A percentile compares a stretch with the other conserved stretches of the same genome.
Evolutionary conservation across 805 yeast genomes (phyloP).

Genomic region (Spathaspora boniae): DNA sequence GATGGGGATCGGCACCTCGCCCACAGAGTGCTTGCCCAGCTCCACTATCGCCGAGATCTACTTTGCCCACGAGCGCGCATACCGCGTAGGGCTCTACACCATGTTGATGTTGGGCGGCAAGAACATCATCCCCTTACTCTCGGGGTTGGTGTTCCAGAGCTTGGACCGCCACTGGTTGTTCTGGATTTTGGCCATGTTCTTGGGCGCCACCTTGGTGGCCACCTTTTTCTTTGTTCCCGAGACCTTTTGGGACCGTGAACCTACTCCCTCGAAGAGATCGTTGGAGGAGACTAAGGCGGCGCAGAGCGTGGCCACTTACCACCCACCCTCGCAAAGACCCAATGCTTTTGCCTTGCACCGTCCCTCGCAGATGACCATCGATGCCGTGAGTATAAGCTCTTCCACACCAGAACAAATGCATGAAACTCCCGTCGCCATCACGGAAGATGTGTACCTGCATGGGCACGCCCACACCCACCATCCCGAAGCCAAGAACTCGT

Average conservation of each 20-base stretch:
- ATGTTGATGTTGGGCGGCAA: slow-evolving; percentile 59
- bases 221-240: slow-evolving; percentile 59
- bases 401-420: slow-evolving; percentile 7
- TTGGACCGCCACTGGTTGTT: slow-evolving; percentile 58
- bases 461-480: slow-evolving; percentile 1
- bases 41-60: slow-evolving; percentile 61
- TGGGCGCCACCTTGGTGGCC: slow-evolving; percentile 42
- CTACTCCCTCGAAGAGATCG: slow-evolving; percentile 47
- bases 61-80: slow-evolving; percentile 60
- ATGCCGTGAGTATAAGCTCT: slow-evolving; percentile 14
- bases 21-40: slow-evolving; percentile 58
- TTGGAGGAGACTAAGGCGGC: slow-evolving; percentile 47
- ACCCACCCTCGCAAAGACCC: slow-evolving; percentile 24
- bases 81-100: slow-evolving; percentile 56
- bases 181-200: slow-evolving; percentile 54
- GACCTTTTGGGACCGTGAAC: slow-evolving; percentile 59
- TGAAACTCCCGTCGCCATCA: slow-evolving; percentile 12
- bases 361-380: slow-evolving; percentile 13
- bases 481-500: slow-evolving; percentile 3
- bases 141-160: slow-evolving; percentile 49
- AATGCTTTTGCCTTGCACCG: slow-evolving; percentile 26
- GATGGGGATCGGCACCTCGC: slow-evolving; percentile 59
- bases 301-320: slow-evolving; percentile 24
- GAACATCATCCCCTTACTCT: slow-evolving; percentile 53
- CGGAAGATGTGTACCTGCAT: slow-evolving; percentile 7